phyloP scores from a whole-genome alignment of 805 yeast species.

The Ogataea paradorogensis region DNA sequence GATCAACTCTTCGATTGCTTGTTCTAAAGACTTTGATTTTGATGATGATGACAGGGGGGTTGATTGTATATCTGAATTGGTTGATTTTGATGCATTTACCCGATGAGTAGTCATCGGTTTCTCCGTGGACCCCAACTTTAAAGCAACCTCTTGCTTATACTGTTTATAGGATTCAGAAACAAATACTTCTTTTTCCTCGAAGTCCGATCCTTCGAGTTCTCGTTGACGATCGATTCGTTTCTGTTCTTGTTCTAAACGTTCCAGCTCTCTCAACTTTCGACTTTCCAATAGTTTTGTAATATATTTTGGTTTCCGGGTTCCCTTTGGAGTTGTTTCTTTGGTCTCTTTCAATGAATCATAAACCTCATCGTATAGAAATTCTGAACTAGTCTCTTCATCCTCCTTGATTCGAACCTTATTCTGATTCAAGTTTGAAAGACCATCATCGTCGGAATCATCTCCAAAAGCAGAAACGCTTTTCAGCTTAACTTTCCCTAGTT shows the following conservation, averaged over 20 bases:
- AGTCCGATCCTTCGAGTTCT: constrained; percentile 38
- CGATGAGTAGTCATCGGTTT: too few relatives aligned
- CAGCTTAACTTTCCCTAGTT: constrained; percentile 6
- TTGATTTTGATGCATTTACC: neutral
- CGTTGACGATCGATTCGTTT: constrained; percentile 37
- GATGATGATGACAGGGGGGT: neutral
- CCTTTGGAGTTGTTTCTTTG: constrained; percentile 22
- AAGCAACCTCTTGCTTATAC: constrained; percentile 28
- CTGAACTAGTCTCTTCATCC: constrained; percentile 1
- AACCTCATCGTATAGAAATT: constrained; percentile 45
- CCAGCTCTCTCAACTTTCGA: constrained; percentile 43
- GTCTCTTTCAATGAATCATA: constrained; percentile 40
- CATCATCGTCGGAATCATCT: constrained; percentile 1
- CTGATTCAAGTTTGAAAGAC: neutral
- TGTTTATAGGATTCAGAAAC: constrained; percentile 46
- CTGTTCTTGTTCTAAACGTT: constrained; percentile 39
- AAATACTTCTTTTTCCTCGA: constrained; percentile 42
- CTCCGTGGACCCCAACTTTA: neutral
- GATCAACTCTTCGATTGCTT: constrained; percentile 11
- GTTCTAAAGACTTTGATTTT: constrained; percentile 1
- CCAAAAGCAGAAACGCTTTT: constrained; percentile 4
- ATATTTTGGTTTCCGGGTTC: constrained; percentile 31
- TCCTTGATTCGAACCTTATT: neutral
- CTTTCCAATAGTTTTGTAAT: constrained; percentile 43
- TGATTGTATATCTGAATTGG: neutral